Conservation (phyloP, 257 asterid genomes). For the Apocynum venetum region DNA sequence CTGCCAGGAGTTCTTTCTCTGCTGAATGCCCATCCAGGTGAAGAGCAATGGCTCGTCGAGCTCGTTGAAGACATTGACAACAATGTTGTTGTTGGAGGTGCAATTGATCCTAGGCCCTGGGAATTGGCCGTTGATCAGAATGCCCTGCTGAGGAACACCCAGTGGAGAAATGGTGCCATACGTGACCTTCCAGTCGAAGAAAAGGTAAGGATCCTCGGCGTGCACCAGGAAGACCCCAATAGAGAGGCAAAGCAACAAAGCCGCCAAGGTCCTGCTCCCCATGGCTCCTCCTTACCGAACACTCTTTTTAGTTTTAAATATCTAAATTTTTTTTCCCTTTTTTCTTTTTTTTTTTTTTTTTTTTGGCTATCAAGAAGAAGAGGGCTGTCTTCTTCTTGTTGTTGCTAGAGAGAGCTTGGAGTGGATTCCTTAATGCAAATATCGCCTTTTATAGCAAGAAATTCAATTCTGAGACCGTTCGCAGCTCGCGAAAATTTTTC, state of each 20-base stretch:
- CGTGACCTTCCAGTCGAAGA: conserved; percentile 46
- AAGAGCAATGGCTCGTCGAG: conserved; percentile 51
- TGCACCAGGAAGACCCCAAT: conserved; percentile 26
- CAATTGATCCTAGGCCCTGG: conserved; percentile 51
- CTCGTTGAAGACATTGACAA: conserved; percentile 36
- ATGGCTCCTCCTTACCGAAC: conserved; percentile 9
- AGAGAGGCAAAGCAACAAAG: conserved; percentile 37
- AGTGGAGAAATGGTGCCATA: conserved; percentile 47
- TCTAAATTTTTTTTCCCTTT: background rate
- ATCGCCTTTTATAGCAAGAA: conserved; percentile 14
- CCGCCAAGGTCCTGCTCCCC: conserved; percentile 24
- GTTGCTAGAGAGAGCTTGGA: conserved; percentile 16
- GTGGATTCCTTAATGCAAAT: background rate
- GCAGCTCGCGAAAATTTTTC: conserved; percentile 1
- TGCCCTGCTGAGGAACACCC: conserved; percentile 52
- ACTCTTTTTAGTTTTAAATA: background rate
- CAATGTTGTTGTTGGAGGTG: conserved; percentile 48
- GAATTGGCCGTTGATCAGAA: conserved; percentile 49
- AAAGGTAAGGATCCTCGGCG: conserved; percentile 51
- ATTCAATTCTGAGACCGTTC: background rate
- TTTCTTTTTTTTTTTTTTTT: background rate
- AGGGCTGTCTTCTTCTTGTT: conserved; percentile 27
- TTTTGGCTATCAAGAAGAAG: conserved; percentile 20
- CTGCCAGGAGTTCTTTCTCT: conserved; percentile 53
- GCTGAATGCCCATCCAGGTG: conserved; percentile 41